Evolutionary conservation across 345 rosid species (phyloP).

Genomic region (Combretum micranthum): DNA sequence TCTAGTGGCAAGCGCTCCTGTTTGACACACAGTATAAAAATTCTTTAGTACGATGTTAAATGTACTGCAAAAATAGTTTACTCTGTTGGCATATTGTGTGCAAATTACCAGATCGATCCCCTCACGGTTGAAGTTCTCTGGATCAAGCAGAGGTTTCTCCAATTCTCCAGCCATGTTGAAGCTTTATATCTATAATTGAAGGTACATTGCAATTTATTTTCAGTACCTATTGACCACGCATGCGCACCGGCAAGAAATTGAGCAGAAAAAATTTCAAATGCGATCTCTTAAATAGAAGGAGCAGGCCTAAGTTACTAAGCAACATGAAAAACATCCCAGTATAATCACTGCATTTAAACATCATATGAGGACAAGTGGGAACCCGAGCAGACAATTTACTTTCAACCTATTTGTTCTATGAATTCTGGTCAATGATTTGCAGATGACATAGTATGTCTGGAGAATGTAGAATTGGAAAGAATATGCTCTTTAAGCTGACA

Average conservation of each 20-base stretch:
- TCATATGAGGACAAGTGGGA: too few species aligned
- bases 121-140: conserved; percentile 47
- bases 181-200: conserved; percentile 11
- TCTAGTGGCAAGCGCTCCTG: conserved; percentile 74
- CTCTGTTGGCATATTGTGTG: not conserved
- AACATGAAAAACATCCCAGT: too few species aligned
- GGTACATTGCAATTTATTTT: not conserved
- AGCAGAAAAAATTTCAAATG: too few species aligned
- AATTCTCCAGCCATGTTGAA: conserved; percentile 66
- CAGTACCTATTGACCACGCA: not conserved
- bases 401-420: too few species aligned
- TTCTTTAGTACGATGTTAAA: not conserved
- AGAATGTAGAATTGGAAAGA: too few species aligned
- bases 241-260: not conserved
- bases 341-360: too few species aligned
- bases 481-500: too few species aligned
- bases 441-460: too few species aligned
- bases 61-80: not conserved
- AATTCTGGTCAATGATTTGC: too few species aligned
- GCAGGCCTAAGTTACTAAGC: too few species aligned
- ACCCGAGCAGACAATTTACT: too few species aligned
- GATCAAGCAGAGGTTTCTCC: conserved; percentile 64
- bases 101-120: conserved; percentile 69
- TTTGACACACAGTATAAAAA: not conserved
- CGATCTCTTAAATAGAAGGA: too few species aligned